phyloP scores from a whole-genome alignment of 371 early-diverging fungal species.

The Mortierella sp. region DNA sequence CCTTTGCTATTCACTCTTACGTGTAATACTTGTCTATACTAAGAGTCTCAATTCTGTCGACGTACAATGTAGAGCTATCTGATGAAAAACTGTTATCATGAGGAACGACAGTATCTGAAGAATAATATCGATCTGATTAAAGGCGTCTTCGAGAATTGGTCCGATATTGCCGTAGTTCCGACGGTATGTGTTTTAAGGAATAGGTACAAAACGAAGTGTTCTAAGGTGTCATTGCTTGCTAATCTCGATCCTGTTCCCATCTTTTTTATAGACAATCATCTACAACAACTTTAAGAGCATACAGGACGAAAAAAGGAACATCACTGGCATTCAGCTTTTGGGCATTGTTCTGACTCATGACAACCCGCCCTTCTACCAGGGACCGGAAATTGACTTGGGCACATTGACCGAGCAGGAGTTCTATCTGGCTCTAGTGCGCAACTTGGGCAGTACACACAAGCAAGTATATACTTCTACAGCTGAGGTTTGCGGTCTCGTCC shows the following conservation, averaged over 20 bases:
- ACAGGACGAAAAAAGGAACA: conserved; percentile 50
- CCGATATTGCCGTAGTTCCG: conserved; percentile 62
- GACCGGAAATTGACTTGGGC: conserved; percentile 55
- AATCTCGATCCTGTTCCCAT: neutral
- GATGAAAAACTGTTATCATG: conserved; percentile 62
- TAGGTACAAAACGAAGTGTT: neutral
- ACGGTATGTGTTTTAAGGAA: conserved; percentile 59
- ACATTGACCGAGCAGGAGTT: conserved; percentile 60
- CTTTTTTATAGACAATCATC: conserved; percentile 56
- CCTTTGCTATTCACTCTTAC: too few species aligned
- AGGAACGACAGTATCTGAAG: conserved; percentile 55
- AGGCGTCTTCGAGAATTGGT: conserved; percentile 71
- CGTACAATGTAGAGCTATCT: conserved; percentile 60
- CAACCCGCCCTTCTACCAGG: conserved; percentile 59
- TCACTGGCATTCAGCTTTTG: conserved; percentile 64
- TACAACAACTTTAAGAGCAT: conserved; percentile 56
- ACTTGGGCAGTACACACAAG: conserved; percentile 54
- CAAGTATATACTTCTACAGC: conserved; percentile 62
- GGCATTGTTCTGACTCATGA: conserved; percentile 65
- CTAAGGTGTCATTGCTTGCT: neutral
- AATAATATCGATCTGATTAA: conserved; percentile 69
- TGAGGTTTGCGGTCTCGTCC: conserved; percentile 62
- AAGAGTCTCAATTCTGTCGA: too few species aligned
- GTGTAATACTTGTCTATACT: too few species aligned
- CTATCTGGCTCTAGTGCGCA: conserved; percentile 56